Base-by-base conservation (phyloP, 257 asterid genomes). In the Cruciata laevipes region DNA sequence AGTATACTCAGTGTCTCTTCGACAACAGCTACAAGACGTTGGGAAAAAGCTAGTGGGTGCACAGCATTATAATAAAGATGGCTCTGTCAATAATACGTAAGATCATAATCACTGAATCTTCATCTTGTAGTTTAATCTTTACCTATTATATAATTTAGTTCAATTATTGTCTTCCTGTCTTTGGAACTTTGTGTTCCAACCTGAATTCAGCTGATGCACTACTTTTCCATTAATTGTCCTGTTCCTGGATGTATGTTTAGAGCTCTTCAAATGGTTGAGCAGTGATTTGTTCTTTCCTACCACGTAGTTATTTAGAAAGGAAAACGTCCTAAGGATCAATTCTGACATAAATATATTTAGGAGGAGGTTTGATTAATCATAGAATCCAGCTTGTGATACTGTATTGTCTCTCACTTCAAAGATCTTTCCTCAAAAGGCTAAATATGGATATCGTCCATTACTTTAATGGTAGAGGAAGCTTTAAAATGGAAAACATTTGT, bases 41-140 rank as follows among this genome's bases (percentile, higher is more conserved):
- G 98, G 98, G 77, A 94, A 94, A 91, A 94, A 94, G 94, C 96
- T 90, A 71, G 96, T 91, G 73, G 99, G 94, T 68, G 96, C 96
- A 74, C 96, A 89, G 72, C 99, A 94, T 81, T 94, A 88, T 81
- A 94, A 94, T 79, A 94, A 94, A 83, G 99, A 94, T 68, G 99
- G 99, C 75, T 56, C 87, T 66, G 84, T 94, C 71, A 94, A 89
- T 68, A 88, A 75, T 70, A 90, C 78, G 77, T 67, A 58, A 70
- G 76, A 47, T 73, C 63, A 27, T 33, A 9, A 33, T 31, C 18
- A 61, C 24, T 60, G 16, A 60, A 25, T 69, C 64, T 61, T 61
- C 33, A 20, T 65, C 12, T 33, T 32, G 12, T 27, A 5, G 2
- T 42, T 47, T 44, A 33, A 20, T 40, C 24, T 35, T 31, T n/a